Evolutionary conservation across 208 protist species (phyloP), one percentile per base, ranked within the genome.

Genomic region (Trypanosoma congolense): DNA sequence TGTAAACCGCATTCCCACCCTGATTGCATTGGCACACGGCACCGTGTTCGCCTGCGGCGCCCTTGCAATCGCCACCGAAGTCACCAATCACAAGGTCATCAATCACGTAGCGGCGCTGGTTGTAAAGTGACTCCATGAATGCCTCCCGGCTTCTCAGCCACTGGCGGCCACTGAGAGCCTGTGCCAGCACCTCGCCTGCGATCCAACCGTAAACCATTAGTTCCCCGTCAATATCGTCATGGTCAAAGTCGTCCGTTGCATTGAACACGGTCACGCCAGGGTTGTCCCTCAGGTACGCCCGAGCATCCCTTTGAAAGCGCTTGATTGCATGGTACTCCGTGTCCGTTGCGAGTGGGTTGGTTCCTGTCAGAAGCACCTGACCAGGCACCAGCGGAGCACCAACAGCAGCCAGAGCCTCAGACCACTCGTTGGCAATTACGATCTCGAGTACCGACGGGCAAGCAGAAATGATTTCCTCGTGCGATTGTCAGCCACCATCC

Each of bases 201-300:
- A 82, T n/a, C 75, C 78, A 86, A 10, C 78, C 74, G 3, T 44
- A 35, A 18, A 86, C 48, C 64, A 75, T 78, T 26, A 54, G 42
- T 30, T 74, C 60, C 2, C 59, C 61, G 24, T 49, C 46, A 24
- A 26, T 19, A 10, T 68, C 60, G 19, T 66, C 41, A 3, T 46
- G 42, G 21, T 25, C 10, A 9, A 46, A 24, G 12, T 46, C 6
- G n/a, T 46, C 42, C 42, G 42, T n/a, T 6, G 6, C 42, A 46
- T n/a, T 24, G 18, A 46, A n/a, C 5, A 46, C 21, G n/a, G 18
- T 24, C 18, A 24, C 21, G 8, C 42, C 42, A 24, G 12, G 18
- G 21, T 24, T 46, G n/a, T 5, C 21, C 10, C 42, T 46, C 42
- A 46, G 21, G 42, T 46, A 46, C 42, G 12, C 6, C 12, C 21